Base-by-base conservation (phyloP, 176 grass and related monocot species). In the Aegilops longissima region DNA sequence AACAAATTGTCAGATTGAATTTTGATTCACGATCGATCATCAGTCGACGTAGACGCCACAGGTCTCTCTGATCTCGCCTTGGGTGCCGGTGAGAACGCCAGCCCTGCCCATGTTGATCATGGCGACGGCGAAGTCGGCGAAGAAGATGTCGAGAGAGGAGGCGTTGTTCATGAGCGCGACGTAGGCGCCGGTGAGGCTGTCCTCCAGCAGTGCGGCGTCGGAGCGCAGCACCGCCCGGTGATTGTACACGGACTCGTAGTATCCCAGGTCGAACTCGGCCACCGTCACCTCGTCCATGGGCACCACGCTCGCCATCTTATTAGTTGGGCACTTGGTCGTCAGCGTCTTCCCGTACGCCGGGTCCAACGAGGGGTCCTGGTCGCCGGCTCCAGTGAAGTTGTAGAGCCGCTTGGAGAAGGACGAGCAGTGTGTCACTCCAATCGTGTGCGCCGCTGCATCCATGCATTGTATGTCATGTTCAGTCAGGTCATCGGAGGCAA, bases 31-130 rank as follows among this genome's bases (percentile, higher is more conserved):
- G 49, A 24, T 27, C 0, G 18, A 52, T 52, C 80, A 94, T 52
- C 80, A 94, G 80, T 90, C 90, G 80, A 92, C 78, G 85, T 83
- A 90, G 65, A 91, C 5, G 3, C 58, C 73, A 70, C 94, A 95
- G 0, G 82, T 91, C 3, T 21, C 34, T 61, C 91, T 91, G 86
- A 95, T 93, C n/a, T 90, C 83, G 4, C 94, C 94, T 29, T 84
- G 82, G 29, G 36, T 49, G 34, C 86, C 86, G 24, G 94, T 93
- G 65, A 80, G 91, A 64, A 77, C 89, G 39, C 45, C 84, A 2
- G 78, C 68, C 52, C 89, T 86, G 18, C 91, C 91, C 89, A 93
- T 96, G 49, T 90, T 89, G 73, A 93, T 12, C 89, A 96, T 96
- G 76, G 94, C 85, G 49, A 67, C 54, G 51, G 67, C 79, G 35